These are phyloP conservation scores for Ophiocordyceps camponoti-leonardi DNA, from an alignment of 2,329 filamentous ascomycete species.

Conservation along the genomic window DNA sequence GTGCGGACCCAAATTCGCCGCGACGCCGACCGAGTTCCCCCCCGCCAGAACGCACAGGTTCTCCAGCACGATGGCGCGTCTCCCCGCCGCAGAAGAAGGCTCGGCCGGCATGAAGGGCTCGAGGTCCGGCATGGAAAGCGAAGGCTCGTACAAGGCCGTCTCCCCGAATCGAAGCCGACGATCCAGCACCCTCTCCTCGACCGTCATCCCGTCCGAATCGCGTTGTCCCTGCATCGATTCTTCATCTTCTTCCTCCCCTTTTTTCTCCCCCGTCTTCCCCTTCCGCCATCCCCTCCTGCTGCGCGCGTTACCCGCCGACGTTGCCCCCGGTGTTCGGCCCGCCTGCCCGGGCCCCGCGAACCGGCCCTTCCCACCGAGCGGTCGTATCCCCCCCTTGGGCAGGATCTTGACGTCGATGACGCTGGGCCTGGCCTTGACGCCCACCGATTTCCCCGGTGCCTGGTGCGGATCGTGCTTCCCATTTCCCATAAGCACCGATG, in stretches of 20 bases:
- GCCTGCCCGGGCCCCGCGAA: conserved; percentile 6
- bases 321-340: no score
- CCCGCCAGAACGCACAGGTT: conserved; percentile 18
- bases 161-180: conserved; percentile 17
- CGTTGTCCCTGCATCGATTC: neutral
- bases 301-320: no score
- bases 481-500: conserved; percentile 10
- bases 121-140: conserved; percentile 15
- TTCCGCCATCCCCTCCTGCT: neutral
- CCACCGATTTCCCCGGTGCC: neutral
- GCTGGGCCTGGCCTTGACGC: conserved; percentile 4
- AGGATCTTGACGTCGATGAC: conserved; percentile 22
- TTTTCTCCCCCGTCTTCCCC: conserved; percentile 6
- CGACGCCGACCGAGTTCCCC: conserved; percentile 15
- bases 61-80: conserved; percentile 15
- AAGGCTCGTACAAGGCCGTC: conserved; percentile 13
- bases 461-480: no score
- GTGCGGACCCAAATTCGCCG: conserved; percentile 12
- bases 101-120: conserved; percentile 13
- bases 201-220: neutral
- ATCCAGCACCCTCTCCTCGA: conserved; percentile 9
- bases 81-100: conserved; percentile 11
- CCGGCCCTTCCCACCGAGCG: no score
- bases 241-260: conserved; percentile 5
- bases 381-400: conserved; percentile 11